Base-by-base conservation (phyloP, 768 basidiomycete genomes). In the Coprinellus aureogranulatus region DNA sequence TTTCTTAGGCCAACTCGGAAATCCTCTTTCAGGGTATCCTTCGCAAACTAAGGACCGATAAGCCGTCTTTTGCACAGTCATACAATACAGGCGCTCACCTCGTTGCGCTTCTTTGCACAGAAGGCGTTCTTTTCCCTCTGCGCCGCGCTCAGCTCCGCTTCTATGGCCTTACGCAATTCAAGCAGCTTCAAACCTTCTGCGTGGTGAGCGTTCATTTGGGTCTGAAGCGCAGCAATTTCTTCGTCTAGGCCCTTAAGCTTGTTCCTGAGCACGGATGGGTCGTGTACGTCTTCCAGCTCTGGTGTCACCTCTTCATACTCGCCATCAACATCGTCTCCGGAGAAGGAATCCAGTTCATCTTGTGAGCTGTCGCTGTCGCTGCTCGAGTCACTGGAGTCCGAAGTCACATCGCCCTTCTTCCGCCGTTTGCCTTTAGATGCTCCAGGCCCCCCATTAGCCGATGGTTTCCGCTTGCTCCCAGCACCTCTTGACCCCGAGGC, bases 61-160 rank as follows among this genome's bases (percentile, higher is more conserved):
- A 51, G 50, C 64, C 22, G 16, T 10, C 18, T n/a, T 16, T 22
- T 44, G 6, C 6, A 34, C 6, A 34, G 41, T n/a, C 10, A 44
- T 44, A 22, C 16, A 44, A 8, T 16, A 10, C 6, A 44, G 9
- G 10, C 20, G 20, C 41, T 6, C 6, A 44, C 41, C 41, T 44
- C 20, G 41, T 44, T 44, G 10, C 41, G 14, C 16, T 16, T 22
- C 54, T 78, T 61, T 0, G 83, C 81, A 62, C 85, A 87, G 62
- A 82, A 84, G 0, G 77, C 81, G 58, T 85, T 85, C 72, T 86
- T 86, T 54, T 81, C 80, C 60, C 78, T 82, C 61, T 82, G 81
- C 34, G 76, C 77, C 26, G 66, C 68, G 3, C 73, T 72, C 18
- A 73, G 69, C 62, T 77, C 77, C 59, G 80, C 77, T 60, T 76